Evolutionary conservation across 805 yeast genomes (phyloP), one percentile per base, ranked within the genome.

Genomic region (Metschnikowia vanudenii): DNA sequence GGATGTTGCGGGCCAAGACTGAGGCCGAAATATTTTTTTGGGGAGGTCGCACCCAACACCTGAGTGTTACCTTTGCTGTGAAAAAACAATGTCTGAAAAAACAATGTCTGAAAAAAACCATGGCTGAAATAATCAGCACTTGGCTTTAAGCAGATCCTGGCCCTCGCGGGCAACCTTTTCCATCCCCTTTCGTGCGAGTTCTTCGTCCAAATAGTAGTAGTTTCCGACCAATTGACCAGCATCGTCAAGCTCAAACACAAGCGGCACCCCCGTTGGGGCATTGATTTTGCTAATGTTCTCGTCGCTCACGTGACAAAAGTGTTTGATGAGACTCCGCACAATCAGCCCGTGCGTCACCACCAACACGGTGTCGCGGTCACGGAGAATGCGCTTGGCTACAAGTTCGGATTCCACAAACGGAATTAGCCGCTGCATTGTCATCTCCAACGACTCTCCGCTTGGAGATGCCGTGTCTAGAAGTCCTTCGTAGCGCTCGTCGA

Each of bases 211-310:
- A 51, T 72, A 72, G 50, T 72, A 69, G 51, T 63, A 64, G 29
- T 60, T 61, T 36, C 58, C 60, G 5, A 58, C 45, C 38, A 65
- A 51, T 14, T 55, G 50, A 7, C 68, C 69, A 7, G 53, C 45
- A 36, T 67, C 68, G 45, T 66, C 60, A 8, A 70, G 47, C 46
- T 72, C 75, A 52, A 72, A 71, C 19, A 70, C 69, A n/a, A 71
- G 55, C 9, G 77, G 77, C 3, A 72, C 64, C 1, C 76, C 77
- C 1, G 75, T 72, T 16, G 77, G 76, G 2, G 71, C 71, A 50
- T 72, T 70, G 43, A 72, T 68, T 37, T 64, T 61, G 35, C 67
- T 62, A 28, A 72, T 70, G 43, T 65, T 69, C 30, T 61, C 62
- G 52, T 72, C 74, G 42, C 66, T 61, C 22, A 71, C 65, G 28